A percentile compares a stretch with the other conserved stretches of the same genome.
Evolutionary conservation across 2,329 filamentous ascomycete genomes (phyloP).

Genomic region (Cladosporium austrohemisphaericum): DNA sequence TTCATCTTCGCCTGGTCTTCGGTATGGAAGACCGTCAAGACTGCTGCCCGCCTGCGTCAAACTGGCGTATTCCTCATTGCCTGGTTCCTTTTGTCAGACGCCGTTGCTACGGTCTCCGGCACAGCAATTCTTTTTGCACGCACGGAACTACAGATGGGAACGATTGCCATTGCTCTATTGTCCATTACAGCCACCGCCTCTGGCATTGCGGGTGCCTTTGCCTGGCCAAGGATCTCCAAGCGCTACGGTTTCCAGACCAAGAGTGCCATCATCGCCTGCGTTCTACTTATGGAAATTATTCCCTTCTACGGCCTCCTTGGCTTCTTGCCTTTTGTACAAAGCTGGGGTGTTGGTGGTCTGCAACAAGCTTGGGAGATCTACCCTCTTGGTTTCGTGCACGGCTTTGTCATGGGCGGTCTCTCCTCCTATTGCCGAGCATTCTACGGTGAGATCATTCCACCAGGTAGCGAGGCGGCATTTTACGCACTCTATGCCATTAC

Average conservation of each 20-base stretch:
- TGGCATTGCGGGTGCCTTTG: slow-evolving; percentile 82
- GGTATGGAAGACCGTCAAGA: slow-evolving; percentile 70
- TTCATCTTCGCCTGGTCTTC: slow-evolving; percentile 78
- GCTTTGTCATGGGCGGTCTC: slow-evolving; percentile 81
- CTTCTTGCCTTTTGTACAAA: slow-evolving; percentile 71
- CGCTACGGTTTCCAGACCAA: slow-evolving; percentile 65
- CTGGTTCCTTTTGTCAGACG: slow-evolving; percentile 91
- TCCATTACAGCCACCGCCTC: slow-evolving; percentile 83
- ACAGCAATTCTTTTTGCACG: slow-evolving; percentile 92
- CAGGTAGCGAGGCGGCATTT: slow-evolving; percentile 87
- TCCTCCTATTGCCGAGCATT: slow-evolving; percentile 85
- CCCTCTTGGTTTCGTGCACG: slow-evolving; percentile 78
- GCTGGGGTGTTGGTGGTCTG: slow-evolving; percentile 71
- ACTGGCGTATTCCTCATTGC: slow-evolving; percentile 72
- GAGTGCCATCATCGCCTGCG: slow-evolving; percentile 79
- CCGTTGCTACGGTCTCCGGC: slow-evolving; percentile 88
- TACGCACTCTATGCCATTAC: slow-evolving; percentile 94
- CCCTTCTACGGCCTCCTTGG: slow-evolving; percentile 83
- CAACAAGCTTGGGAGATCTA: slow-evolving; percentile 93
- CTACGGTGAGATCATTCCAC: slow-evolving; percentile 85
- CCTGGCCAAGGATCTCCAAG: slow-evolving; percentile 75
- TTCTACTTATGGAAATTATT: slow-evolving; percentile 81
- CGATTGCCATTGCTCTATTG: slow-evolving; percentile 79
- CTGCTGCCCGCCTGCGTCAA: slow-evolving; percentile 66
- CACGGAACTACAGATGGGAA: slow-evolving; percentile 81